Conservation (phyloP, 768 basidiomycete genomes). For the Exidia glandulosa region DNA sequence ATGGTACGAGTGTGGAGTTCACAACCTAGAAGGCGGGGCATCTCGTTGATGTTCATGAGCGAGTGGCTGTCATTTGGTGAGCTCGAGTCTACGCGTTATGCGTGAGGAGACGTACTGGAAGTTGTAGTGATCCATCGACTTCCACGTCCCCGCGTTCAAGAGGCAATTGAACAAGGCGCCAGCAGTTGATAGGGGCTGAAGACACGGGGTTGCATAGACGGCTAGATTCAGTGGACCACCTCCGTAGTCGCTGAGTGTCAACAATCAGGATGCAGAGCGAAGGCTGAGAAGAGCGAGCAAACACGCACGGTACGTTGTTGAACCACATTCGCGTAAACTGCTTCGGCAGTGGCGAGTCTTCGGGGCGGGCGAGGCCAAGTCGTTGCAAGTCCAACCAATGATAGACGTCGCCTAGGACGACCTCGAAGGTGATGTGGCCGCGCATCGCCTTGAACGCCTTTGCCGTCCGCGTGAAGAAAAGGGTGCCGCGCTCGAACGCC, state of each 20-base stretch:
- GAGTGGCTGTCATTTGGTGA: conserved; percentile 15
- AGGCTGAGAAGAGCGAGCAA: not conserved
- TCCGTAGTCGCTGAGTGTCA: conserved; percentile 20
- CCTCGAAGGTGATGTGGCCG: conserved; percentile 16
- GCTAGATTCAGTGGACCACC: conserved; percentile 20
- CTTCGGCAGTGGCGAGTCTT: conserved; percentile 19
- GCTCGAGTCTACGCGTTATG: not conserved
- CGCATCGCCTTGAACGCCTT: conserved; percentile 15
- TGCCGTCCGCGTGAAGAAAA: conserved; percentile 18
- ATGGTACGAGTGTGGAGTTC: conserved; percentile 9
- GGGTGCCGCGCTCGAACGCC: not conserved
- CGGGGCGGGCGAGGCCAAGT: conserved; percentile 13
- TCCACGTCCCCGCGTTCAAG: conserved; percentile 19
- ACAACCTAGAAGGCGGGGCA: conserved; percentile 20
- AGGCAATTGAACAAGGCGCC: conserved; percentile 20
- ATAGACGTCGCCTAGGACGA: conserved; percentile 21
- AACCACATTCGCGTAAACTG: conserved; percentile 24
- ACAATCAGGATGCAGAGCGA: not conserved
- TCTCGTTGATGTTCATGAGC: conserved; percentile 17
- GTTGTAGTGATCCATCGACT: conserved; percentile 17
- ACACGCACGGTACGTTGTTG: conserved; percentile 23
- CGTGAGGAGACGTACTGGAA: conserved; percentile 15
- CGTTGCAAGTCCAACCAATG: conserved; percentile 21
- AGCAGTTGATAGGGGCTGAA: conserved; percentile 15
- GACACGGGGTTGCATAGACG: conserved; percentile 16